Conservation (phyloP, 163 green algal species). For the Smithsoniella earleae region DNA sequence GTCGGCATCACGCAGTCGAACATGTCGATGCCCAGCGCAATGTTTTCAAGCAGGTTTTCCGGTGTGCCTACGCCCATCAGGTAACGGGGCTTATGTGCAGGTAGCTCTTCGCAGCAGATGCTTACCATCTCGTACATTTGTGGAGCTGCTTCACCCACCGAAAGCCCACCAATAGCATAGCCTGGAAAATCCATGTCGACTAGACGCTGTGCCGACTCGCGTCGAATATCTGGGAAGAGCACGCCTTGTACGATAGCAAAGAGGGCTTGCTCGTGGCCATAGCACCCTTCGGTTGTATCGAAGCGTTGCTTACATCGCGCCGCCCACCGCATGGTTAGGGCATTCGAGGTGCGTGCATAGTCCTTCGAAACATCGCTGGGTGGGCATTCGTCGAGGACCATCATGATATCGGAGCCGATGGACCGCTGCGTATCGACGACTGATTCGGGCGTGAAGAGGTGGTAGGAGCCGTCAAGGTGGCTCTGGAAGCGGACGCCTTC, state of each 20-base stretch:
- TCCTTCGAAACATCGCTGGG: too few species aligned
- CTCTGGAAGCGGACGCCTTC: neutral
- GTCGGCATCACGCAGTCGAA: constrained; percentile 33
- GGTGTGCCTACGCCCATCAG: constrained; percentile 12
- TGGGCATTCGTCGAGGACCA: neutral
- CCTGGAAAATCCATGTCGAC: neutral
- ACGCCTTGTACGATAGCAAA: too few species aligned
- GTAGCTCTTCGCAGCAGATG: neutral
- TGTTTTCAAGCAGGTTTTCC: neutral
- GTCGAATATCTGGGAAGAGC: neutral
- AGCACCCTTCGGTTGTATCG: too few species aligned
- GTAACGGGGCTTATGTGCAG: neutral
- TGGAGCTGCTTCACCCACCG: neutral
- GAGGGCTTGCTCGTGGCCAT: too few species aligned
- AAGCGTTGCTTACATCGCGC: too few species aligned
- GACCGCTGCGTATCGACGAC: neutral
- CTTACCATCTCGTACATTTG: neutral
- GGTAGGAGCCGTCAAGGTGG: neutral
- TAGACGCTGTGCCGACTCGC: neutral
- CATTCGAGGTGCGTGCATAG: too few species aligned
- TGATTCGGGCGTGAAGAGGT: neutral
- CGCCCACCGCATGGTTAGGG: too few species aligned
- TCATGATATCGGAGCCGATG: neutral
- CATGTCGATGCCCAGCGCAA: constrained; percentile 25
- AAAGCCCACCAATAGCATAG: neutral